Percentiles rank a stretch among this genome's conserved stretches.
phyloP scores from a whole-genome alignment of 352 stramenopile genomes.

The Phytophthora pseudosyringae region DNA sequence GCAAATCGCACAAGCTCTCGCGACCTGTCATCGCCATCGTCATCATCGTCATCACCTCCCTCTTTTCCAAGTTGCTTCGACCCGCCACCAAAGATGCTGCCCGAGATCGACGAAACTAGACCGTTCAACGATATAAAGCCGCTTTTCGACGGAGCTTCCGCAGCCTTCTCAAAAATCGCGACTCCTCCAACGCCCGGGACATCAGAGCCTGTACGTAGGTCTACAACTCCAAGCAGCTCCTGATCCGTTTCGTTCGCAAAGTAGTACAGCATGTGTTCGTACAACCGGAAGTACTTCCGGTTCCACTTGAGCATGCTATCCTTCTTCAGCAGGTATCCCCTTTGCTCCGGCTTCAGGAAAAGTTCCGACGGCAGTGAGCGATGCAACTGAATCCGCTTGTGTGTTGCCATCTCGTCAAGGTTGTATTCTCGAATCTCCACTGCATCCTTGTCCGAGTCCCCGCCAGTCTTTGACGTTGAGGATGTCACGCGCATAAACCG shows the following conservation, averaged over 20 bases:
- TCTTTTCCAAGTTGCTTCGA: conserved; percentile 57
- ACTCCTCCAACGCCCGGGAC: conserved; percentile 76
- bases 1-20: conserved; percentile 68
- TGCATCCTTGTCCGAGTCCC: conserved; percentile 75
- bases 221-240: conserved; percentile 84
- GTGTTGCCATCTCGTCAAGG: conserved; percentile 84
- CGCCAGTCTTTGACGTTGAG: conserved; percentile 55
- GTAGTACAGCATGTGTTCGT: conserved; percentile 91
- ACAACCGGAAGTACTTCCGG: conserved; percentile 89
- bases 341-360: conserved; percentile 80
- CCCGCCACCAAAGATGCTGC: conserved; percentile 71
- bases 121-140: conserved; percentile 85
- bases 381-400: conserved; percentile 83
- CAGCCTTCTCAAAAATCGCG: conserved; percentile 84
- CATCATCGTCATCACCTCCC: conserved; percentile 52
- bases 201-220: conserved; percentile 72
- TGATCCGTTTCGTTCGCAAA: conserved; percentile 87
- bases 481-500: conserved; percentile 90
- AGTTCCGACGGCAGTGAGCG: conserved; percentile 82
- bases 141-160: conserved; percentile 52
- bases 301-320: conserved; percentile 92
- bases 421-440: conserved; percentile 91
- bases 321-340: conserved; percentile 86
- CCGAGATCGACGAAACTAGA: conserved; percentile 82
- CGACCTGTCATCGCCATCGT: conserved; percentile 60